Conservation (phyloP, 305 asterid genomes). For the Solanum aculeatissimum region DNA sequence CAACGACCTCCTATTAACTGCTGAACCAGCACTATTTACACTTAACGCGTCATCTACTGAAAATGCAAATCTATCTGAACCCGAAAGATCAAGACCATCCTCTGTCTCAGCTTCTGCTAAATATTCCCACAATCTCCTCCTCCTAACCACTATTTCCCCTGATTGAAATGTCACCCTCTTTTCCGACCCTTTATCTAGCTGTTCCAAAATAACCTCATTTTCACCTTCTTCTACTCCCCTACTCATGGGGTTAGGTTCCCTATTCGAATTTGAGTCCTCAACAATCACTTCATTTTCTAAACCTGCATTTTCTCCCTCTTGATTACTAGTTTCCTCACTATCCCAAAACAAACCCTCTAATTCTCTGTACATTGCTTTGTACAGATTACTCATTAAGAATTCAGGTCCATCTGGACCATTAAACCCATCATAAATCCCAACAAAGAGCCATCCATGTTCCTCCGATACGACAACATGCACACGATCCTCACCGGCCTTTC, state of each 20-base stretch:
- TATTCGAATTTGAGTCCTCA: conserved; percentile 10
- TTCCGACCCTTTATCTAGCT: conserved; percentile 6
- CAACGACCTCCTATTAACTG: conserved; percentile 61
- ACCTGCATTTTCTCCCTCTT: conserved; percentile 14
- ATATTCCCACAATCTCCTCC: conserved; percentile 77
- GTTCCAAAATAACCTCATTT: conserved; percentile 6
- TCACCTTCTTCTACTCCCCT: conserved; percentile 24
- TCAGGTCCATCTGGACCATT: conserved; percentile 91
- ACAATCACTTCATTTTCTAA: conserved; percentile 16
- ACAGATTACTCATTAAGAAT: conserved; percentile 67
- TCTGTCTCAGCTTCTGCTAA: conserved; percentile 68
- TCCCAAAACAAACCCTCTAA: conserved; percentile 87
- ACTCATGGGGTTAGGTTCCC: conserved; percentile 8
- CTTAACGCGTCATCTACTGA: conserved; percentile 75
- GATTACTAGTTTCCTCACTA: conserved; percentile 20
- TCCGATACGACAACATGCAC: conserved; percentile 84
- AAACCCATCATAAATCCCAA: conserved; percentile 80
- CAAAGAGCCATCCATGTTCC: conserved; percentile 77
- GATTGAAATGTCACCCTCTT: conserved; percentile 54
- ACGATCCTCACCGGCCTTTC: conserved; percentile 82
- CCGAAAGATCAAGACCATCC: conserved; percentile 77
- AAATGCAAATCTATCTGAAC: conserved; percentile 80
- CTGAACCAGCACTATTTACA: conserved; percentile 62
- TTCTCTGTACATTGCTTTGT: conserved; percentile 64
- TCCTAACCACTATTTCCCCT: conserved; percentile 42